Conservation (phyloP, 805 yeast species). For the Lipomyces orientalis region DNA sequence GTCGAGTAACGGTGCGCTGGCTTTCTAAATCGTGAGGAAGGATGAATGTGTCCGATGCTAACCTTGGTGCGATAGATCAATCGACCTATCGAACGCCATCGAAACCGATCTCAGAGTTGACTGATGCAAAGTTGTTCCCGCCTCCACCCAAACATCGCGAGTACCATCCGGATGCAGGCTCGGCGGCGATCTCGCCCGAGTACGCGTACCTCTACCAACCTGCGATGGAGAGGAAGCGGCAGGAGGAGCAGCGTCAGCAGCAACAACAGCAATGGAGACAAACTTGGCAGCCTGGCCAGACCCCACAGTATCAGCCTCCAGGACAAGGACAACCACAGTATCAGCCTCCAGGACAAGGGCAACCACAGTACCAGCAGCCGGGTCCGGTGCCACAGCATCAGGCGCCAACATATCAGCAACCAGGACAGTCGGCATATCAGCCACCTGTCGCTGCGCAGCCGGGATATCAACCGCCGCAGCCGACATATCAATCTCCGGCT, state of each 20-base stretch:
- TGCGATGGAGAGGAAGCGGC: slow-evolving; percentile 30
- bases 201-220: slow-evolving; percentile 34
- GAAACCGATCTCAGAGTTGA: slow-evolving; percentile 42
- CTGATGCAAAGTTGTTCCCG: slow-evolving; percentile 49
- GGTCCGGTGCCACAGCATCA: slow-evolving; percentile 10
- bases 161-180: slow-evolving; percentile 42
- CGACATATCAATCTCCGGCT: slow-evolving; percentile 15
- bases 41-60: background rate
- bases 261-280: slow-evolving; percentile 26
- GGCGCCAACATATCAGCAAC: slow-evolving; percentile 13
- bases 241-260: slow-evolving; percentile 30
- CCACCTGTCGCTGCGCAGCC: slow-evolving; percentile 15
- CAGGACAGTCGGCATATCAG: slow-evolving; percentile 15
- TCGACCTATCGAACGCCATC: slow-evolving; percentile 28
- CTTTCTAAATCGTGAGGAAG: background rate
- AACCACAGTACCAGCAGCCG: slow-evolving; percentile 20
- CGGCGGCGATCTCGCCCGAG: slow-evolving; percentile 33
- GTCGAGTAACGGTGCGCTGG: background rate
- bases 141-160: slow-evolving; percentile 55
- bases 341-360: slow-evolving; percentile 28
- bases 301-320: slow-evolving; percentile 31
- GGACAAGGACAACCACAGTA: slow-evolving; percentile 19
- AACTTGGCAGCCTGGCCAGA: slow-evolving; percentile 24
- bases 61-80: background rate
- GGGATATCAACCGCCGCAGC: slow-evolving; percentile 24